Evolutionary conservation across 805 yeast genomes (phyloP).

Genomic region (Cyberlindnera veronae): DNA sequence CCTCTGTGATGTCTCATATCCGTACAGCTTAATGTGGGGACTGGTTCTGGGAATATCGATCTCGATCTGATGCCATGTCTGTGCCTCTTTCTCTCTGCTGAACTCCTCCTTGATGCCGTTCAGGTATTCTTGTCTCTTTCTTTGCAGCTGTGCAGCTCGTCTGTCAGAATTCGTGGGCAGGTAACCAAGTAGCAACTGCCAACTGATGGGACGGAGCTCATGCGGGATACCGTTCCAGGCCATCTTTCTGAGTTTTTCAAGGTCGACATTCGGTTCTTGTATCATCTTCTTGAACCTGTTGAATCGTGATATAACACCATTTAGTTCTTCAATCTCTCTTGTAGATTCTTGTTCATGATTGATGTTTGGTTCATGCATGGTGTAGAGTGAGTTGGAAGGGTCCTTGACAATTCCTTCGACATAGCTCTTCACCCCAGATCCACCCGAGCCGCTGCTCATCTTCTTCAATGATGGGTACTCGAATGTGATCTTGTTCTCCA

Average conservation of each 20-base stretch:
- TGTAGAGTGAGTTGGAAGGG: constrained; percentile 33
- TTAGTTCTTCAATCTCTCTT: constrained; percentile 51
- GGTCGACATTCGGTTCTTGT: constrained; percentile 49
- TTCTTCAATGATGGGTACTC: constrained; percentile 28
- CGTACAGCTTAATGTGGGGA: constrained; percentile 75
- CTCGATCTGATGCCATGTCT: constrained; percentile 92
- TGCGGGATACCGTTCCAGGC: constrained; percentile 95
- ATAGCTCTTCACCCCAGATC: constrained; percentile 21
- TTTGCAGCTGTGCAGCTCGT: constrained; percentile 60
- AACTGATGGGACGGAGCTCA: constrained; percentile 72
- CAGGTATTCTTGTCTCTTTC: constrained; percentile 82
- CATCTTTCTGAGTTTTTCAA: constrained; percentile 66
- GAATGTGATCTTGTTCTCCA: constrained; percentile 25
- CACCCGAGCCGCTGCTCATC: constrained; percentile 21
- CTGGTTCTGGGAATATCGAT: constrained; percentile 95
- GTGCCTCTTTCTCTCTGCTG: constrained; percentile 56
- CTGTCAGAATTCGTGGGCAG: constrained; percentile 82
- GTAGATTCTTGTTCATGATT: constrained; percentile 34
- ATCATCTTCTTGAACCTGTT: constrained; percentile 64
- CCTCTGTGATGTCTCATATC: constrained; percentile 65
- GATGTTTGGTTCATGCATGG: constrained; percentile 42
- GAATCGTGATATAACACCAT: constrained; percentile 58
- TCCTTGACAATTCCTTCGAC: constrained; percentile 25
- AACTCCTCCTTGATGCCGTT: constrained; percentile 72
- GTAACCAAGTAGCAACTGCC: constrained; percentile 91